Base-by-base conservation (phyloP, 176 grass and related monocot genomes). In the Hyparrhenia diplandra region DNA sequence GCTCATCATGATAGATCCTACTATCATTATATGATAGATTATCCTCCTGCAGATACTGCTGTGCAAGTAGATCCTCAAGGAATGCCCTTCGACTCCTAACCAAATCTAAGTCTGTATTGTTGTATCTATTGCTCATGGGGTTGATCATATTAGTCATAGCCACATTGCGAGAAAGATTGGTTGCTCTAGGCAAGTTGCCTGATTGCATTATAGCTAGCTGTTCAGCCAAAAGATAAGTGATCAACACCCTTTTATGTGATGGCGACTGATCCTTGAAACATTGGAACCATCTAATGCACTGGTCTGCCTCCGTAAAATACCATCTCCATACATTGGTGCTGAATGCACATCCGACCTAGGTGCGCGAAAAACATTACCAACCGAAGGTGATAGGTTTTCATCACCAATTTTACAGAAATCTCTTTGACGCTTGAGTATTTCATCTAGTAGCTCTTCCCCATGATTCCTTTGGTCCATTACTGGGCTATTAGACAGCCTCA, bases 41-140 rank as follows among this genome's bases (percentile, higher is more conserved):
- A 28, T 75, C 84, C 49, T 89, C 86, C 40, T 91, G 86, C 46
- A 89, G 82, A 76, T 83, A 89, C 29, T 91, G 88, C 18, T 82
- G 90, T 16, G 77, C 84, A 61, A 89, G 54, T 37, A 93, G 74
- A 36, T 83, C 86, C 51, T 74, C 87, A 49, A 93, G 76, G 58
- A 82, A 90, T 31, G 86, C 79, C 31, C 81, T 89, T 58, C 68
- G 90, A 46, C 81, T 91, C 40, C 87, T 91, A 57, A 68, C 77
- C n/a, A 88, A 67, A 77, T 88, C 86, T 18, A 89, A 52, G 62
- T 94, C 82, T 70, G 23, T 43, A 69, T 63, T 64, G 14, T 34
- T 89, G 54, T 76, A 62, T 85, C 82, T 76, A 54, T 63, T 64
- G 20, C 64, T 58, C 63, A 85, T 55, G 54, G 87, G 77, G 25